phyloP scores from a whole-genome alignment of 768 basidiomycete genomes.

The Tricholoma hemisulphureum region DNA sequence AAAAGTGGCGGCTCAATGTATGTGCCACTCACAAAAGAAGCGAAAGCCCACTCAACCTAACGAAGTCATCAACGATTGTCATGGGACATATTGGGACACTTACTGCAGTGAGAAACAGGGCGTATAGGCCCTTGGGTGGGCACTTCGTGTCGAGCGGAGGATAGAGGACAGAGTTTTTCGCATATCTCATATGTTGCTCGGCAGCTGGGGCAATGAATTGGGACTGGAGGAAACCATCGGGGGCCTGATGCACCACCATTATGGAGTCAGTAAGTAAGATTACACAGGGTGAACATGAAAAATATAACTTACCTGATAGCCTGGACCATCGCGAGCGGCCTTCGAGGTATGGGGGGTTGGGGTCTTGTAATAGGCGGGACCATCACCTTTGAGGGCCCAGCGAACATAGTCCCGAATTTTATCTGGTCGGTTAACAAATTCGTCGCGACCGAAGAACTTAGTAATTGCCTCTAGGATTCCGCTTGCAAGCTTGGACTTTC shows the following conservation, averaged over 20 bases:
- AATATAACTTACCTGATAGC: slow-evolving; percentile 6
- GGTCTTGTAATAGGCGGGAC: slow-evolving; percentile 11
- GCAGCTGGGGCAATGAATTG: slow-evolving; percentile 6
- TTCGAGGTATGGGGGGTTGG: slow-evolving; percentile 8
- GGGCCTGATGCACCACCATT: slow-evolving; percentile 1
- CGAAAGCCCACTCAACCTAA: neutral
- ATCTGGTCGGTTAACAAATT: neutral
- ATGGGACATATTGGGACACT: neutral
- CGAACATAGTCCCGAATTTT: slow-evolving; percentile 1
- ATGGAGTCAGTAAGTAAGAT: slow-evolving; percentile 1
- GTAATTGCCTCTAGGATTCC: no score
- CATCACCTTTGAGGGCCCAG: slow-evolving; percentile 11
- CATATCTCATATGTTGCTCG: slow-evolving; percentile 4
- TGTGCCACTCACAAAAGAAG: neutral
- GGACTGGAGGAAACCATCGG: slow-evolving; percentile 10
- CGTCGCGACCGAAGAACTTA: neutral
- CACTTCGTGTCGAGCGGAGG: slow-evolving; percentile 3
- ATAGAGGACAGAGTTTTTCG: slow-evolving; percentile 3
- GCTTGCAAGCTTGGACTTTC: slow-evolving; percentile 9
- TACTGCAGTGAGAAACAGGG: slow-evolving; percentile 6
- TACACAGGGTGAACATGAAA: neutral
- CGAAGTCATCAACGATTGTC: neutral
- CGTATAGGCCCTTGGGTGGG: slow-evolving; percentile 9
- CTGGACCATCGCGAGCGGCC: neutral
- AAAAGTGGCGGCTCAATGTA: neutral